Conservation (phyloP, 257 asterid genomes). For the Voacanga thouarsii region DNA sequence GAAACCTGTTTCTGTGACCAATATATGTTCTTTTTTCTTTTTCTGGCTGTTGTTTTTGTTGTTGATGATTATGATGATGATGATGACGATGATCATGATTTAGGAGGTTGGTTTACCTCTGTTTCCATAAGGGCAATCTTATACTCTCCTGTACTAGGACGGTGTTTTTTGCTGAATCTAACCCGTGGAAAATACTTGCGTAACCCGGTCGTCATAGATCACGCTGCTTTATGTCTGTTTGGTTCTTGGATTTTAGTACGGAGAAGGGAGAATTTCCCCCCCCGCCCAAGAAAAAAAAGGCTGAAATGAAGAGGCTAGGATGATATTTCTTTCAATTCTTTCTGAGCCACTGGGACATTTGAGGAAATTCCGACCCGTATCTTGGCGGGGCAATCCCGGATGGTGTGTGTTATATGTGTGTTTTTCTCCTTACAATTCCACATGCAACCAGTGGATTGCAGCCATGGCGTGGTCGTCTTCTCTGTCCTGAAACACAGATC, state of each 20-base stretch:
- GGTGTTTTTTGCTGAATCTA: no score
- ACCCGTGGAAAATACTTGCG: no score
- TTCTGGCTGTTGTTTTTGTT: neutral
- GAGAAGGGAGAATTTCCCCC: neutral
- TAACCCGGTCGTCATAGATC: no score
- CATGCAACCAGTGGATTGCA: constrained; percentile 14
- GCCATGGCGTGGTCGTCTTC: constrained; percentile 12
- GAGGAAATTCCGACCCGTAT: neutral
- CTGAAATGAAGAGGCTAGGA: neutral
- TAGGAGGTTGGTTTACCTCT: neutral
- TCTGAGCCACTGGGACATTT: constrained; percentile 4
- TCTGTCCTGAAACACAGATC: constrained; percentile 4
- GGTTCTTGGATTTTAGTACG: neutral
- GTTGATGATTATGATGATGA: neutral
- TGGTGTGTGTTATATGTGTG: neutral
- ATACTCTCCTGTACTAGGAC: neutral
- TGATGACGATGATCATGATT: neutral
- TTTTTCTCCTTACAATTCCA: neutral
- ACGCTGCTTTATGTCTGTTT: no score
- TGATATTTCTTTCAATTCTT: constrained; percentile 3
- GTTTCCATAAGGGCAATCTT: neutral
- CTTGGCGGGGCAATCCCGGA: constrained; percentile 9
- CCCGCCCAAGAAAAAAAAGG: no score
- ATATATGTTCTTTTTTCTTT: neutral
- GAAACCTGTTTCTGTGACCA: neutral